A percentile compares a stretch with the other conserved stretches of the same genome.
phyloP scores from a whole-genome alignment of 2,329 filamentous ascomycete species.

The Colletotrichum gloeosporioides region DNA sequence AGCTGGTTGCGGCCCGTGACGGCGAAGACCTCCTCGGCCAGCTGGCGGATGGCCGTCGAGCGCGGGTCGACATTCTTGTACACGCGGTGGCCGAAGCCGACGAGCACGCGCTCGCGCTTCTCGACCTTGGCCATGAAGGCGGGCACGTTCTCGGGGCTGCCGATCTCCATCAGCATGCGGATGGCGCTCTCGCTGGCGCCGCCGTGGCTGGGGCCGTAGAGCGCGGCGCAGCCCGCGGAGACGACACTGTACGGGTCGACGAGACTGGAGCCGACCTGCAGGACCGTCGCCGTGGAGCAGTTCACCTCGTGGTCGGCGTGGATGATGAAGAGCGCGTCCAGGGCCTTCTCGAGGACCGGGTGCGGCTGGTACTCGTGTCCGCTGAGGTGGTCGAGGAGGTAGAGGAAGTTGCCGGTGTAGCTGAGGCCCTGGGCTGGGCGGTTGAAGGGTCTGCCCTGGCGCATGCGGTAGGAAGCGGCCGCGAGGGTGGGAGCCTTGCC shows the following conservation, averaged over 20 bases:
- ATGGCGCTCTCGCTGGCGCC: slow-evolving; percentile 65
- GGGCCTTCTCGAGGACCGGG: slow-evolving; percentile 52
- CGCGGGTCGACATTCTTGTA: slow-evolving; percentile 61
- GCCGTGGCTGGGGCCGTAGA: slow-evolving; percentile 63
- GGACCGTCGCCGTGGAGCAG: slow-evolving; percentile 59
- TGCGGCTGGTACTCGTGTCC: slow-evolving; percentile 52
- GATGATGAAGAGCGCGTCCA: slow-evolving; percentile 60
- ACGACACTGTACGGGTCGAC: slow-evolving; percentile 62
- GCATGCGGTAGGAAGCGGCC: slow-evolving; percentile 57
- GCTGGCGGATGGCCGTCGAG: slow-evolving; percentile 51
- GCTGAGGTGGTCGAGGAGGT: slow-evolving; percentile 57
- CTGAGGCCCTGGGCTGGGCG: slow-evolving; percentile 50
- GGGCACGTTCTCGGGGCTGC: slow-evolving; percentile 54
- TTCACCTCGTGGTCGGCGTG: slow-evolving; percentile 66
- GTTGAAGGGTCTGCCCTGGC: slow-evolving; percentile 56
- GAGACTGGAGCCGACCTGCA: slow-evolving; percentile 61
- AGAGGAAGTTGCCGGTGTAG: slow-evolving; percentile 61
- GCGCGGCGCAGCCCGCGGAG: slow-evolving; percentile 55
- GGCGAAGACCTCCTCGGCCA: slow-evolving; percentile 55
- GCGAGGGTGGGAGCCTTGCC: slow-evolving; percentile 57
- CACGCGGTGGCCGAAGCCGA: slow-evolving; percentile 61
- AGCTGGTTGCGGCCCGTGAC: slow-evolving; percentile 57
- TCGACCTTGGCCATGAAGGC: slow-evolving; percentile 56
- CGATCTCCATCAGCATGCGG: slow-evolving; percentile 57
- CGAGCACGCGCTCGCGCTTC: slow-evolving; percentile 54